Base-by-base conservation (phyloP, 2,329 filamentous ascomycete species). In the Davidsoniella neocaledoniae region DNA sequence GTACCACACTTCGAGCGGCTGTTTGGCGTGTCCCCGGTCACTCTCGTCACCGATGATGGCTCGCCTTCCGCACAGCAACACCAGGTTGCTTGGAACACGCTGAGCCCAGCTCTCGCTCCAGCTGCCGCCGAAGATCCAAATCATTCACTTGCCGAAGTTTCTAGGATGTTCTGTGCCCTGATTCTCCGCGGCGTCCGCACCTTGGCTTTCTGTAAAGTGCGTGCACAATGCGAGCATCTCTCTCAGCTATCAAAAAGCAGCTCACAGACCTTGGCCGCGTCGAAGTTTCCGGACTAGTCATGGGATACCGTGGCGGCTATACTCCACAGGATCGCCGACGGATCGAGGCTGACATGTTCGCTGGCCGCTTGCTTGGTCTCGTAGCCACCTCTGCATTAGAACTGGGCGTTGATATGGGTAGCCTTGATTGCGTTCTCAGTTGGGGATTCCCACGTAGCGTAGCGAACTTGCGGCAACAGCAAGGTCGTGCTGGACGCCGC, bases 341-440 rank as follows among this genome's bases (percentile, higher is more conserved):
- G 50, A 95, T 98, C 53, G 91, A 98, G 63, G 78, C 74, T 23
- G 88, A 96, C 61, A 96, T 98, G 91, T 98, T 98, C 57, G 84
- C 94, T 50, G 91, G 91, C 0, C 91, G 88, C 58, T 71, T 98
- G 1, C 73, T 95, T 54, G 91, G 91, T 1, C 93, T 98, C 51
- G 80, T 98, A 29, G 90, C 90, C 2, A 98, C 91, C 0, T 94
- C 82, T 49, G 91, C 91, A 0, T 71, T 98, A 2, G 91, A 98
- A 61, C 69, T 98, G 1, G 91, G 91, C 25, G 86, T 98, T 40
- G 91, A 98, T 61, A 96, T 98, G 56, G 91, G 91, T 14, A 85
- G 83, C 1, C 69, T 98, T 7, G 91, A 98, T 63, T 91, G 88
- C 49, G 91, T 98, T 10, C 73, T 98, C 54, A 94, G 86, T 0